These are phyloP conservation scores for Apiotrichum laibachii DNA, from an alignment of 1,284 basidiomycete species.

Conservation along the genomic window DNA sequence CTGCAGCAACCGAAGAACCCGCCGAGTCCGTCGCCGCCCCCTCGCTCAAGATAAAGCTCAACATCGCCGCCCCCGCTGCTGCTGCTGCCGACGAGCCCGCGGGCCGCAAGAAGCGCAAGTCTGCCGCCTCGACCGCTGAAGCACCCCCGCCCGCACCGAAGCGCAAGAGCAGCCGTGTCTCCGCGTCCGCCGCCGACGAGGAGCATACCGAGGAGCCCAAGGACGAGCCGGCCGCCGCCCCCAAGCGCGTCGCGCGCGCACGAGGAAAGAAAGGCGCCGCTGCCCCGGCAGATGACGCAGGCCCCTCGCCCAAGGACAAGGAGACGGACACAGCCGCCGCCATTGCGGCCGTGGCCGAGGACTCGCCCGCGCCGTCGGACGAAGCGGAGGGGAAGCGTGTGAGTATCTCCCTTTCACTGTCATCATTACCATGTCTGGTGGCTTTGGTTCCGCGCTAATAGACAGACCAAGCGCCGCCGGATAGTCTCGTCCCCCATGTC, in stretches of 20 bases:
- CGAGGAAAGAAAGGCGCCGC: background rate
- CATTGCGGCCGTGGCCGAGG: no score
- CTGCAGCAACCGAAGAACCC: background rate
- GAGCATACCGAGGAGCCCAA: no score
- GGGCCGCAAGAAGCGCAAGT: background rate
- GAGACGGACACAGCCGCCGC: background rate
- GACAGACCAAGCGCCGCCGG: background rate
- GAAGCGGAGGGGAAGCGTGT: no score
- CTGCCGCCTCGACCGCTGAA: background rate
- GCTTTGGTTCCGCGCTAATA: no score
- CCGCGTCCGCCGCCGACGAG: background rate
- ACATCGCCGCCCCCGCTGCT: background rate
- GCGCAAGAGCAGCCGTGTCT: background rate
- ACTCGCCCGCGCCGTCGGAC: no score
- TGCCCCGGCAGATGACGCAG: background rate
- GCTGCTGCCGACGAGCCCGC: background rate
- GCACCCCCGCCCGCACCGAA: background rate
- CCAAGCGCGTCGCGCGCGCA: background rate
- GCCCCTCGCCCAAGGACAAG: background rate
- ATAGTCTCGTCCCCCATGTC: background rate
- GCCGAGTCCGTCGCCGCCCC: background rate
- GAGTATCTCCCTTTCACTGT: no score
- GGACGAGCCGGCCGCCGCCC: background rate
- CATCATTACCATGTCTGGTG: no score
- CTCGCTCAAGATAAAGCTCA: slow-evolving; percentile 5